Evolutionary conservation across 192 early-diverging fungal genomes (phyloP), one percentile per base, ranked within the genome.

Genomic region (Coemansia sp.): DNA sequence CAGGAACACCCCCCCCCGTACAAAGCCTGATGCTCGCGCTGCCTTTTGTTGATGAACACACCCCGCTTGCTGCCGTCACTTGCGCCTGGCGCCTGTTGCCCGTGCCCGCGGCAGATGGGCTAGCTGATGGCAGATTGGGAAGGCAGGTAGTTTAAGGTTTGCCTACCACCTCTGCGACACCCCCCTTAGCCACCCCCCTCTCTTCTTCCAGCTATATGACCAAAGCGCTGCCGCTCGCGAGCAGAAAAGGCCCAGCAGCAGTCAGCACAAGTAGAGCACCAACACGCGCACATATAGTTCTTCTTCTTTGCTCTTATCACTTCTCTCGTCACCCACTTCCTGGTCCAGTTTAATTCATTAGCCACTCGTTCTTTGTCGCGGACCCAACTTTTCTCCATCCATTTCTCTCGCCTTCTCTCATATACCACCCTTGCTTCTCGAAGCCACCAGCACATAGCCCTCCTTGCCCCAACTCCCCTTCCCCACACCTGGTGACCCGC

Each of bases 141-240:
- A 50, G 50, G 48, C 19, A 32, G 62, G 50, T 63, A 38, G 69
- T 59, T 64, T 71, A 71, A 71, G 37, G 55, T 64, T 71, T 36
- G 7, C 34, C 34, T 34, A 31, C 69, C 63, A 17, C 32, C 63
- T 51, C 29, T 32, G 17, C 63, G 29, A 42, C 62, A 48, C 58
- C 50, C 65, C 51, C 36, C 38, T 34, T 12, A 46, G 31, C 59
- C 67, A 57, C 57, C 68, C 68, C 50, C 36, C 32, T 27, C 41
- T 19, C 39, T 10, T 59, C 29, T 25, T 38, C 12, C 42, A n/a
- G 45, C 34, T 63, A 53, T 69, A 63, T 69, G 62, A 53, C 32
- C 25, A 51, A 63, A 51, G 44, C 68, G 36, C 36, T 48, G 59
- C 48, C 48, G 60, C 66, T 25, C 68, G 34, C 44, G 3, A 62